Base-by-base conservation (phyloP, 176 grass and related monocot species). In the maize (Zea mays) region DNA sequence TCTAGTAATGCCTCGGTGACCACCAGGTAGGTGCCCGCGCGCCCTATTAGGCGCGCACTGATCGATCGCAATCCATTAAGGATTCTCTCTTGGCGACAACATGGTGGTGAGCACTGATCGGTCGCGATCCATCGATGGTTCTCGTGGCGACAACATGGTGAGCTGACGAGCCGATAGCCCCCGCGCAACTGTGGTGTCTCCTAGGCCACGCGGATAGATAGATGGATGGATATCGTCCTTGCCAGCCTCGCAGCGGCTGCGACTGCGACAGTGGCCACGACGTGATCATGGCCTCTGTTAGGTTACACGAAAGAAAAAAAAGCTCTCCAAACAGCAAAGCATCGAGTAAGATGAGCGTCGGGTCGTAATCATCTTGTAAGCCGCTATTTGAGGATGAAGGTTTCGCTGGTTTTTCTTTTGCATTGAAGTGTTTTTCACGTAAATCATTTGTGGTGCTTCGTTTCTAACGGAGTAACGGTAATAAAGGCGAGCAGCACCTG, bases 141-240 rank as follows among this genome's bases (percentile, higher is more conserved):
- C 75, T 83, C 27, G 77, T 76, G 82, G 77, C 86, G 44, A 83
- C 75, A 75, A 88, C 86, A 88, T 79, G 81, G 21, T 71, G 69
- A 83, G 10, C 45, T 45, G 66, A 66, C 62, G 47, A 52, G n/a
- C 17, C 12, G 40, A 7, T 58, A 2, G 13, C 35, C 14, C 6
- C 20, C 3, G 47, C 0, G 36, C 56, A 58, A 77, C 79, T 83
- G 74, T 74, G 61, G 27, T 86, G 88, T 83, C 79, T 70, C 79
- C 71, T 84, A 33, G 39, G 46, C 21, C 9, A 13, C 27, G 27
- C 27, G 27, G 27, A 27, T 27, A 27, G 27, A 27, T 27, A 27
- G 27, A 27, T 27, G 51, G 72, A 64, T 64, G 40, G 81, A 84
- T 88, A 83, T 83, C 69, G 78, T 85, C 35, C 2, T 39, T 4